phyloP scores from a whole-genome alignment of 225 moss, liverwort and hornwort genomes.

The Polytrichum commune region DNA sequence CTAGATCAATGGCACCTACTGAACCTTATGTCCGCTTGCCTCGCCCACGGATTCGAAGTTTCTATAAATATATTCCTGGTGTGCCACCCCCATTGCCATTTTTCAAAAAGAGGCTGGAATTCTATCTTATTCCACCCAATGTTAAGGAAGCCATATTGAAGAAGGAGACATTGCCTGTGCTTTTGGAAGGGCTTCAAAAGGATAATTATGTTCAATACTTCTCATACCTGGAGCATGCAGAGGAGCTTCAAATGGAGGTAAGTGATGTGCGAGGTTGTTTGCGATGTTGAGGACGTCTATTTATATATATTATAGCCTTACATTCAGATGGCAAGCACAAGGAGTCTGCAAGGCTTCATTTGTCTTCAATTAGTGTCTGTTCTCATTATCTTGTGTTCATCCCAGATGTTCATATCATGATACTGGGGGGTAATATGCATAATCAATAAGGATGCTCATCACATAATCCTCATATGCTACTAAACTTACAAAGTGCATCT shows the following conservation, averaged over 20 bases:
- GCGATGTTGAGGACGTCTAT: no score
- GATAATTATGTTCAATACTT: conserved; percentile 53
- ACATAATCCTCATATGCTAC: no score
- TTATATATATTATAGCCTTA: no score
- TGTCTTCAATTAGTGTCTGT: no score
- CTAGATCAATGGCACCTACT: conserved; percentile 44
- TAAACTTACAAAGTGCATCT: no score
- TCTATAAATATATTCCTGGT: conserved; percentile 57
- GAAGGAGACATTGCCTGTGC: conserved; percentile 41
- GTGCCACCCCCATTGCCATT: conserved; percentile 55
- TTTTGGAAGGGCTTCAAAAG: conserved; percentile 40
- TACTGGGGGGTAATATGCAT: no score
- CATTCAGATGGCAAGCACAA: no score
- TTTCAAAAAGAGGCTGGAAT: conserved; percentile 51
- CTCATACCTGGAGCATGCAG: conserved; percentile 46
- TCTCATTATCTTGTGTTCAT: no score
- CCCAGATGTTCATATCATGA: no score
- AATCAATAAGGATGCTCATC: no score
- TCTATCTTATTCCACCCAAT: conserved; percentile 37
- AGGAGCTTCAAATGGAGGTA: conserved; percentile 72
- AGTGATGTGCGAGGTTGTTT: conserved; percentile 6
- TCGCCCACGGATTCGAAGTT: conserved; percentile 51
- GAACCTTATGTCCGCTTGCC: conserved; percentile 54
- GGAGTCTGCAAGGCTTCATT: no score
- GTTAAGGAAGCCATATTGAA: conserved; percentile 50